A percentile compares a stretch with the other conserved stretches of the same genome.
These are phyloP conservation scores for Dactylorhiza incarnata DNA, from an alignment of 106 monocot species.

Conservation along the genomic window DNA sequence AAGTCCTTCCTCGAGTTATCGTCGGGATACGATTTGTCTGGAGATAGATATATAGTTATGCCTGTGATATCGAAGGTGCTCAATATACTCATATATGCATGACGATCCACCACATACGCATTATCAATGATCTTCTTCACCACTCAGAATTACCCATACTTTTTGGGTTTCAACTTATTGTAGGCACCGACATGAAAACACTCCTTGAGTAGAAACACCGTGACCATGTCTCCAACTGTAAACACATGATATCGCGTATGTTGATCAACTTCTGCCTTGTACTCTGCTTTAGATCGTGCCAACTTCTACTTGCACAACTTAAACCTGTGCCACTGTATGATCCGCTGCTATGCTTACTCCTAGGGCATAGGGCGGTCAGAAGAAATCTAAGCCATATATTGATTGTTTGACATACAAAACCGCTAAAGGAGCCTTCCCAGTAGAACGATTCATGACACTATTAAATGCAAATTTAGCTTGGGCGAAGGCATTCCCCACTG, in stretches of 20 bases:
- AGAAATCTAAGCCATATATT: not conserved
- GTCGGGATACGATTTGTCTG: too few species aligned
- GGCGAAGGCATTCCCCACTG: too few species aligned
- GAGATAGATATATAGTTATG: too few species aligned
- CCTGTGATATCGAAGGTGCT: too few species aligned
- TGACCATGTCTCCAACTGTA: not conserved
- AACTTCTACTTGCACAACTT: not conserved
- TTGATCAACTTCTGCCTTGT: not conserved
- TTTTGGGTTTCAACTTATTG: not conserved
- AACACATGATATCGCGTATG: not conserved
- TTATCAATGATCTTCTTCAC: not conserved
- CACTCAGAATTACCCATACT: not conserved
- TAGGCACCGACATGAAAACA: not conserved
- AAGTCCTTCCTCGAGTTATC: too few species aligned
- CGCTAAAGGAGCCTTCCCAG: not conserved
- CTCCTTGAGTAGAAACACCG: not conserved
- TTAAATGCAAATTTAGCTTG: not conserved
- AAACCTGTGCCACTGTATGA: not conserved
- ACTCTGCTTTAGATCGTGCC: not conserved
- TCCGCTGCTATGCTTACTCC: not conserved
- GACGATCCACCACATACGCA: too few species aligned
- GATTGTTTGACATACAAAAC: not conserved
- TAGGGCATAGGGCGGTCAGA: not conserved
- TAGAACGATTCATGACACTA: not conserved
- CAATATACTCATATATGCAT: too few species aligned